These are phyloP conservation scores for Lachnellula hyalina DNA, from an alignment of 2,329 filamentous ascomycete species.

Conservation along the genomic window DNA sequence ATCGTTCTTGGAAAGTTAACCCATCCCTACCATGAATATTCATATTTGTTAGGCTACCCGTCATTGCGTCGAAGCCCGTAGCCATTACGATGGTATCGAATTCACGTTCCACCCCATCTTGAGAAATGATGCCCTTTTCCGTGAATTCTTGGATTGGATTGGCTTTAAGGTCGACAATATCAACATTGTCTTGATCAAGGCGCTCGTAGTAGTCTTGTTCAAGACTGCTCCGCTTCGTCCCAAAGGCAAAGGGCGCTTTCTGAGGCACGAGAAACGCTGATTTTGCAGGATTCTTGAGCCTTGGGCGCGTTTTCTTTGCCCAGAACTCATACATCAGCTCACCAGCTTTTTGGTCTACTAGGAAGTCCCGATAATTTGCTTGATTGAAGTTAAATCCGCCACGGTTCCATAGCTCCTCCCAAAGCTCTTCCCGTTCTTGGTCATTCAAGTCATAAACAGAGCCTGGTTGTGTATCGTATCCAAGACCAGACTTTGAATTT, in stretches of 20 bases:
- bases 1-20: conserved; percentile 38
- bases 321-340: conserved; percentile 30
- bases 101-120: conserved; percentile 25
- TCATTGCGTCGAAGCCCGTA: conserved; percentile 34
- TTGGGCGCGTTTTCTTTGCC: conserved; percentile 38
- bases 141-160: conserved; percentile 38
- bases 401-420: conserved; percentile 35
- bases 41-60: conserved; percentile 41
- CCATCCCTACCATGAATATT: conserved; percentile 38
- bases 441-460: neutral
- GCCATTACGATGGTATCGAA: conserved; percentile 31
- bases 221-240: conserved; percentile 42
- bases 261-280: conserved; percentile 25
- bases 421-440: conserved; percentile 40
- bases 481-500: neutral
- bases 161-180: conserved; percentile 37
- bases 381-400: conserved; percentile 33
- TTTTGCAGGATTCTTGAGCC: conserved; percentile 23
- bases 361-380: conserved; percentile 46
- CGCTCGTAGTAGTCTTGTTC: conserved; percentile 46
- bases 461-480: neutral
- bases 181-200: conserved; percentile 42
- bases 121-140: conserved; percentile 29
- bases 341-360: conserved; percentile 44
- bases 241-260: conserved; percentile 38